Conservation (phyloP, 768 basidiomycete species). For the Phaffia australis region DNA sequence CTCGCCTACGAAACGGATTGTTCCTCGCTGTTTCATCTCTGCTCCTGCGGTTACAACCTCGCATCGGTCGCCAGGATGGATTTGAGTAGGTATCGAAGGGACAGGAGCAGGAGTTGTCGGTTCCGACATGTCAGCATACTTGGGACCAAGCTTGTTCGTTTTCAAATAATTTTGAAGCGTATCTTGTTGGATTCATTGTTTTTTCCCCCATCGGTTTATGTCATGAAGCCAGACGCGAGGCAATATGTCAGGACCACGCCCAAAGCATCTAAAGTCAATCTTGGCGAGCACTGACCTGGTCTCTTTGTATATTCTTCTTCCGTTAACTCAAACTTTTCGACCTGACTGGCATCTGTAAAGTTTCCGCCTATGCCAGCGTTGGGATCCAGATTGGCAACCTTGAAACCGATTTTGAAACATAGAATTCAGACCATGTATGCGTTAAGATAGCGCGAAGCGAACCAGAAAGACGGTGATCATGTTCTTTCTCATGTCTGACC, state of each 20-base stretch:
- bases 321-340: slow-evolving; percentile 85
- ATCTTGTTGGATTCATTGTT: slow-evolving; percentile 44
- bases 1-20: slow-evolving; percentile 70
- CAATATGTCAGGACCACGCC: background rate
- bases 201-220: too few relatives aligned
- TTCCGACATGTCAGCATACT: slow-evolving; percentile 51
- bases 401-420: background rate
- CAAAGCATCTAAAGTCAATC: background rate
- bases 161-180: slow-evolving; percentile 84
- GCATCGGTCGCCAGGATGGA: slow-evolving; percentile 58
- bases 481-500: slow-evolving; percentile 44
- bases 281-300: slow-evolving; percentile 47
- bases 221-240: background rate
- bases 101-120: slow-evolving; percentile 25
- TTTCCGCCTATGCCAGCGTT: slow-evolving; percentile 66
- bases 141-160: slow-evolving; percentile 63
- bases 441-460: too few relatives aligned
- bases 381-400: slow-evolving; percentile 71
- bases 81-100: slow-evolving; percentile 31
- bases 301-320: slow-evolving; percentile 69
- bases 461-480: background rate
- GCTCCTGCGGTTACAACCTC: slow-evolving; percentile 63
- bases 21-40: slow-evolving; percentile 65
- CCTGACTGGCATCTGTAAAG: slow-evolving; percentile 68
- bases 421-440: background rate